Evolutionary conservation across 805 yeast species (phyloP).

Genomic region (Lachancea waltii): DNA sequence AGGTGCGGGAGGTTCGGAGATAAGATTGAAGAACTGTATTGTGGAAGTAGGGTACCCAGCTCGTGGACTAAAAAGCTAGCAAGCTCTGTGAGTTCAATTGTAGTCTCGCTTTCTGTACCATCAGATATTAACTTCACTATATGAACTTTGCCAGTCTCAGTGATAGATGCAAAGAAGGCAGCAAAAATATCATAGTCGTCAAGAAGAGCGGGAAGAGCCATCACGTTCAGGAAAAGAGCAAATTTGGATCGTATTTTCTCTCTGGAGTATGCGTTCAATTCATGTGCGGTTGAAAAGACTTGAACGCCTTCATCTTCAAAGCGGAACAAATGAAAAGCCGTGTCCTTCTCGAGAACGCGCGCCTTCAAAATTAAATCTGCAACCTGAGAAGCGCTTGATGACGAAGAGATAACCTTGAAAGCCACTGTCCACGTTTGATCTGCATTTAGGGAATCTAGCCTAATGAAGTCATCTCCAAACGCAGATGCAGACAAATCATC

Average conservation of each 20-base stretch:
- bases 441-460: conserved; percentile 20
- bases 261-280: conserved; percentile 39
- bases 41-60: conserved; percentile 5
- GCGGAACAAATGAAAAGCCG: conserved; percentile 82
- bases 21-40: conserved; percentile 18
- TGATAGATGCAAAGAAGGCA: conserved; percentile 43
- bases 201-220: conserved; percentile 36
- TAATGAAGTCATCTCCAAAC: conserved; percentile 20
- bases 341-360: conserved; percentile 65
- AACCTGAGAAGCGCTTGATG: conserved; percentile 56
- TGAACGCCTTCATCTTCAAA: conserved; percentile 35
- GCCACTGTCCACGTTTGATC: conserved; percentile 18
- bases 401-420: conserved; percentile 20
- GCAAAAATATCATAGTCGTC: conserved; percentile 36
- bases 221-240: conserved; percentile 57
- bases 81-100: conserved; percentile 7
- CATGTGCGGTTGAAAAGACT: conserved; percentile 68
- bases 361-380: conserved; percentile 48
- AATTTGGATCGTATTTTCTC: conserved; percentile 60
- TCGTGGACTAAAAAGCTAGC: conserved; percentile 8
- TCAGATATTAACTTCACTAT: conserved; percentile 7
- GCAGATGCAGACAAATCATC: conserved; percentile 47
- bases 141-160: conserved; percentile 27
- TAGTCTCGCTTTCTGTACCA: conserved; percentile 8
- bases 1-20: conserved; percentile 20